Conservation (phyloP, 2,329 filamentous ascomycete genomes). For the Madurella mycetomatis region DNA sequence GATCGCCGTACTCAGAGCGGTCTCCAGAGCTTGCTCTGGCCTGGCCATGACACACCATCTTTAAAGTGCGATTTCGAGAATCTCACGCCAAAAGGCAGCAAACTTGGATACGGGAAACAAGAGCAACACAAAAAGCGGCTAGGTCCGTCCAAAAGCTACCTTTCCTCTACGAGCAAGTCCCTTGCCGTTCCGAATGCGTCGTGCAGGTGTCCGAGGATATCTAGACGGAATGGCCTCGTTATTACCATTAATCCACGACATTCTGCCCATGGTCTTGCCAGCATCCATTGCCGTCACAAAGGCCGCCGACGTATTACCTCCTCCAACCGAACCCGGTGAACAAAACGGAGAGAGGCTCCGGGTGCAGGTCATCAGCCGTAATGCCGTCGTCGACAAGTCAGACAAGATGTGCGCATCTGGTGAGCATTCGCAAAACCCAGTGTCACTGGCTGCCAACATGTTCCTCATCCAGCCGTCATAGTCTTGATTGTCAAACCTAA, state of each 20-base stretch:
- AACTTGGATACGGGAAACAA: too few relatives aligned
- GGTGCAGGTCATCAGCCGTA: slow-evolving; percentile 35
- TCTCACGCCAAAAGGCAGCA: too few relatives aligned
- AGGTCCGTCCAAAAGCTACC: too few relatives aligned
- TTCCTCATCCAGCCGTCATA: slow-evolving; percentile 23
- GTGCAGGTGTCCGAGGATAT: neutral
- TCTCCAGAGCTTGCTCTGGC: too few relatives aligned
- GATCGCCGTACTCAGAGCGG: neutral
- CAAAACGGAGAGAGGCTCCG: slow-evolving; percentile 32
- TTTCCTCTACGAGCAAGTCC: neutral
- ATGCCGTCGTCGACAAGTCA: slow-evolving; percentile 60
- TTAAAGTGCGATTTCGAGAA: too few relatives aligned
- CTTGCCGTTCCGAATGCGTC: neutral
- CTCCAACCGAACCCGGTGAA: slow-evolving; percentile 37
- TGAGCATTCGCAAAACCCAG: slow-evolving; percentile 32
- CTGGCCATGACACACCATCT: too few relatives aligned
- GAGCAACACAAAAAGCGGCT: too few relatives aligned
- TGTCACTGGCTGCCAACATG: neutral
- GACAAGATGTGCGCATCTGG: slow-evolving; percentile 64
- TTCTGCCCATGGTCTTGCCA: slow-evolving; percentile 57
- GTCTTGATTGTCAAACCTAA: slow-evolving; percentile 61
- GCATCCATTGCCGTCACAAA: slow-evolving; percentile 54
- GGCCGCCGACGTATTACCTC: slow-evolving; percentile 40
- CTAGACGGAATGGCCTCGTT: slow-evolving; percentile 45
- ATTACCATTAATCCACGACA: slow-evolving; percentile 52